Conservation (phyloP, 116 monocot species). For the Trichopus zeylanicus region DNA sequence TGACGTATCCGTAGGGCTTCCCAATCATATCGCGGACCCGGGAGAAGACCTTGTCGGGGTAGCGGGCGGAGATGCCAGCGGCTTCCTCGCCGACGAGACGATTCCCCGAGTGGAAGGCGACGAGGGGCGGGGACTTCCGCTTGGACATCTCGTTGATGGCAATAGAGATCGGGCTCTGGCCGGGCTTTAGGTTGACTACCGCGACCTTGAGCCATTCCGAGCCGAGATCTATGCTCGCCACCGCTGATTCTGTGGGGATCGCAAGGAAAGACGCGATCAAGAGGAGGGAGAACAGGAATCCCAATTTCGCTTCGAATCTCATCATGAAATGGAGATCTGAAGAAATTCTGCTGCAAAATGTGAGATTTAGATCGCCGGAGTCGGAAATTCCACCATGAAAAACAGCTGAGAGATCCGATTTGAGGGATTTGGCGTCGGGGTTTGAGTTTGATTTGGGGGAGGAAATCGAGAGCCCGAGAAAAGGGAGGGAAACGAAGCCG, state of each 20-base stretch:
- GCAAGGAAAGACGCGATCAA: conserved; percentile 3
- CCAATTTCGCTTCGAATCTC: background rate
- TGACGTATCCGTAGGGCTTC: conserved; percentile 47
- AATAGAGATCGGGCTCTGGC: conserved; percentile 75
- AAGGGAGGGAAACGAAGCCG: background rate
- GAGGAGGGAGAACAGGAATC: conserved; percentile 6
- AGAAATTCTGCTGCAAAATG: background rate
- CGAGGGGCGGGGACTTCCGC: conserved; percentile 89
- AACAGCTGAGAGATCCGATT: too few species aligned
- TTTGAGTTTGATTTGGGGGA: too few species aligned
- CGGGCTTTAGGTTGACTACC: conserved; percentile 81
- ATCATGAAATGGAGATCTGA: background rate
- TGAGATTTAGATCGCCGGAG: background rate
- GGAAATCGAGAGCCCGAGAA: background rate
- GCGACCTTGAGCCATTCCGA: conserved; percentile 97
- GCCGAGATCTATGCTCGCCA: conserved; percentile 84
- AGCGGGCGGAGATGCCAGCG: conserved; percentile 75
- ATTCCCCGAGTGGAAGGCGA: conserved; percentile 54
- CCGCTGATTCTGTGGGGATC: conserved; percentile 32
- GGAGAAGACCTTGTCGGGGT: conserved; percentile 84
- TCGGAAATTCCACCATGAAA: background rate
- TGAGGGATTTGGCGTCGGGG: too few species aligned
- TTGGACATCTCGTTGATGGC: conserved; percentile 99
- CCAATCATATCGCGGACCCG: conserved; percentile 68
- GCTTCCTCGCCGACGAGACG: conserved; percentile 95